A percentile compares a stretch with the other conserved stretches of the same genome.
phyloP scores from a whole-genome alignment of 306 rosid genomes.

The Casuarina equisetifolia region DNA sequence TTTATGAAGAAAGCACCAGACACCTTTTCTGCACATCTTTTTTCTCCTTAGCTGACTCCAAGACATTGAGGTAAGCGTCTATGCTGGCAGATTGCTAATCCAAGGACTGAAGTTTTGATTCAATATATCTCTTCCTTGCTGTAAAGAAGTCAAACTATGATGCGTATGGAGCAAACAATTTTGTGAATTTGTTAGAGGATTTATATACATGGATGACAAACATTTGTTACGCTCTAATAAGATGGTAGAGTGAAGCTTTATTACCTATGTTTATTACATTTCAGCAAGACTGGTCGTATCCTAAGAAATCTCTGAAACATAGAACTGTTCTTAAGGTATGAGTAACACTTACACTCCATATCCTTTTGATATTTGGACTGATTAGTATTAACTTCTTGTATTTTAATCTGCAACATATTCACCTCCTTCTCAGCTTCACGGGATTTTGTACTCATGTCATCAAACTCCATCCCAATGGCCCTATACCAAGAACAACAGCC shows the following conservation, averaged over 20 bases:
- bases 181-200: neutral
- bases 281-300: constrained; percentile 13
- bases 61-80: constrained; percentile 58
- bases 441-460: constrained; percentile 63
- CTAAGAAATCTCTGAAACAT: constrained; percentile 7
- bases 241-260: neutral
- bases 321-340: constrained; percentile 16
- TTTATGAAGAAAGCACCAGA: constrained; percentile 17
- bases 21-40: constrained; percentile 80
- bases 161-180: constrained; percentile 8
- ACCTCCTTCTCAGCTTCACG: constrained; percentile 88
- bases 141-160: constrained; percentile 33
- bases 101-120: constrained; percentile 69
- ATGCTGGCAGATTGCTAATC: constrained; percentile 61
- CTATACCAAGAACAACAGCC: constrained; percentile 40
- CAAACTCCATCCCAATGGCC: constrained; percentile 61
- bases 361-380: constrained; percentile 70
- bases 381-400: constrained; percentile 62
- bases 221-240: neutral
- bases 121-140: constrained; percentile 87
- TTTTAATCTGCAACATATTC: constrained; percentile 70
- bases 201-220: constrained; percentile 8
- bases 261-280: neutral
- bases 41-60: constrained; percentile 80
- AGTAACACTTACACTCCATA: constrained; percentile 69